Evolutionary conservation across 192 early-diverging fungal genomes (phyloP).

Genomic region (Podochytrium sp.): DNA sequence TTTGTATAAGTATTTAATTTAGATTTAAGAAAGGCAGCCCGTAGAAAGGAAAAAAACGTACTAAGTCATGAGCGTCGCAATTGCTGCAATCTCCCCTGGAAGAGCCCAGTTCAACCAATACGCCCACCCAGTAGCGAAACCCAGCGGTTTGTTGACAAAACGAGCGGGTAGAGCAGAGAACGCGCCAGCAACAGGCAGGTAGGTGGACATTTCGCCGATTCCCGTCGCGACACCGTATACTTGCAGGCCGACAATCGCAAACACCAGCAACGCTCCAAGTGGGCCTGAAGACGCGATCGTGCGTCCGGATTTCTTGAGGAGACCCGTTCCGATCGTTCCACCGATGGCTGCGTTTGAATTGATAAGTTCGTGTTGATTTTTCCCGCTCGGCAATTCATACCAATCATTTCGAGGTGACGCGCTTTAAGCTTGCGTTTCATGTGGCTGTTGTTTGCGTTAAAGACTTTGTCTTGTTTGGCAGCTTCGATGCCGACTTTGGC

Average conservation of each 20-base stretch:
- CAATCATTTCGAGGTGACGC: slow-evolving; percentile 50
- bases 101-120: slow-evolving; percentile 48
- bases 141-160: slow-evolving; percentile 73
- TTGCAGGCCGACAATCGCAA: slow-evolving; percentile 62
- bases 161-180: slow-evolving; percentile 45
- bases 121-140: slow-evolving; percentile 58
- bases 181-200: slow-evolving; percentile 71
- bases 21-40: slow-evolving; percentile 75
- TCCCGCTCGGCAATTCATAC: slow-evolving; percentile 82
- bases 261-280: slow-evolving; percentile 36
- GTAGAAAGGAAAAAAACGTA: slow-evolving; percentile 32
- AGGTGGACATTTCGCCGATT: slow-evolving; percentile 82
- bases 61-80: slow-evolving; percentile 13
- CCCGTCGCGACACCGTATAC: slow-evolving; percentile 70
- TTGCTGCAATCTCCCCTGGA: slow-evolving; percentile 6
- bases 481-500: neutral
- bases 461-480: neutral
- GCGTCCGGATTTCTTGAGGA: slow-evolving; percentile 72
- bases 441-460: slow-evolving; percentile 5
- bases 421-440: slow-evolving; percentile 29
- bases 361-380: slow-evolving; percentile 50
- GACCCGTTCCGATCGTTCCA: slow-evolving; percentile 69
- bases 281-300: slow-evolving; percentile 18
- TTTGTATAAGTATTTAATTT: slow-evolving; percentile 74
- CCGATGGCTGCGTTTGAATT: neutral